Evolutionary conservation across 139 green algal species (phyloP), one percentile per base, ranked within the genome.

Genomic region (Diplosphaera chodatii): DNA sequence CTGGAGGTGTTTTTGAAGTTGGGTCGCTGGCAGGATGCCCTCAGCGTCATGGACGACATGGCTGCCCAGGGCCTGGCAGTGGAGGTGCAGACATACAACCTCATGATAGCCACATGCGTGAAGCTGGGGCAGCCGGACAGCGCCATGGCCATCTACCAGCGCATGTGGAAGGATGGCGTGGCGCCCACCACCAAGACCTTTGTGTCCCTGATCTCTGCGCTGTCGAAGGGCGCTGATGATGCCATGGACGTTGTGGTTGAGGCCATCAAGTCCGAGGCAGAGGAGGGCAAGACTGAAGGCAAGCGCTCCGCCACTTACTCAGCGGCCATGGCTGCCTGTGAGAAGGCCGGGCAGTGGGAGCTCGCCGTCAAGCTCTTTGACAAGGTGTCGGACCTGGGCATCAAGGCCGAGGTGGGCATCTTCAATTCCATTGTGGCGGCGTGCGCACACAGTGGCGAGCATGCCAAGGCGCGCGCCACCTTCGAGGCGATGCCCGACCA

Each of bases 141-240:
- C 27, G 82, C 78, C 1, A 65, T 85, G 27, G 79, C 79, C 62
- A 77, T 85, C 3, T 76, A 76, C 64, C 40, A 76, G n/a, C 55
- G 64, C 64, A 76, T 94, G 74, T 66, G 86, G 31, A 70, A 72
- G 4, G 78, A 80, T 3, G 85, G 86, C 18, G 76, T 83, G 64
- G 37, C 69, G 32, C 88, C 89, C 27, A 91, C 87, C 64, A 80
- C 80, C 41, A 90, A 81, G 71, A 92, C 89, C 3, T 93, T 88
- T 76, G 89, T 83, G 6, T 84, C 88, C 4, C 80, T 95, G 69
- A 92, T 93, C 67, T 81, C 70, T 20, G 78, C 85, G 2, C 89
- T 89, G 56, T 80, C 80, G 70, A 90, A 90, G 74, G 75, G 77
- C 5, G 83, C 82, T 10, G 79, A 84, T 13, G 77, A 83, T 55